Base-by-base conservation (phyloP, 768 basidiomycete genomes). In the Collybia sp. region DNA sequence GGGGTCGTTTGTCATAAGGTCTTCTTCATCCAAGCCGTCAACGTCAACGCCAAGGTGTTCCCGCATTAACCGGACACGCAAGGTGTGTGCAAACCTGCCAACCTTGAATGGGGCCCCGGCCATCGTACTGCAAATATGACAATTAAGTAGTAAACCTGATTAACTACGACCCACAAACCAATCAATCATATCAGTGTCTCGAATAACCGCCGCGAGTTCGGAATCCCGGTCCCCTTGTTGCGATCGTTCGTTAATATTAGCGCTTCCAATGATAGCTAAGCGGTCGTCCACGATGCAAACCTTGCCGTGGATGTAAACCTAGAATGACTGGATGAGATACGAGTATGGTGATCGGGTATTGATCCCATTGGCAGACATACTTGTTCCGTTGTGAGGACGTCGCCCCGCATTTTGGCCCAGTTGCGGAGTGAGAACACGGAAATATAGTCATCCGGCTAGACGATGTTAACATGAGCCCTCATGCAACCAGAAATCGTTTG, bases 201-300 rank as follows among this genome's bases (percentile, higher is more conserved):
- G 76, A 43, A 98, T 89, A 38, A 99, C 82, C 32, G 89, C 83
- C 2, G 93, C 92, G 30, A 98, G 63, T 61, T 99, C 96, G 2
- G 95, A 98, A 64, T 99, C 96, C 20, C 96, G 84, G 62, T 99
- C 95, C 17, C 96, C 96, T 20, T 92, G 77, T 59, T 91, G 90
- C 12, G 92, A 95, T 32, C 96, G 82, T 61, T 99, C 96, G 59
- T 99, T 98, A 70, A 99, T 93, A 62, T 96, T 98, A 13, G 95
- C 95, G 45, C 92, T 93, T 12, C 93, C 93, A 52, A 96, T 96
- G 58, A 96, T 93, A 30, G 81, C 93, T 47, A 93, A 70, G 43
- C 96, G 83, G 61, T 99, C 95, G 61, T 99, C 96, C 4, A 97
- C 93, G 45, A 98, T 83, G 55, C 85, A 85, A 15, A 84, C 78